These are phyloP conservation scores for Pleurotus ostreatus DNA, from an alignment of 768 basidiomycete species.

Conservation along the genomic window DNA sequence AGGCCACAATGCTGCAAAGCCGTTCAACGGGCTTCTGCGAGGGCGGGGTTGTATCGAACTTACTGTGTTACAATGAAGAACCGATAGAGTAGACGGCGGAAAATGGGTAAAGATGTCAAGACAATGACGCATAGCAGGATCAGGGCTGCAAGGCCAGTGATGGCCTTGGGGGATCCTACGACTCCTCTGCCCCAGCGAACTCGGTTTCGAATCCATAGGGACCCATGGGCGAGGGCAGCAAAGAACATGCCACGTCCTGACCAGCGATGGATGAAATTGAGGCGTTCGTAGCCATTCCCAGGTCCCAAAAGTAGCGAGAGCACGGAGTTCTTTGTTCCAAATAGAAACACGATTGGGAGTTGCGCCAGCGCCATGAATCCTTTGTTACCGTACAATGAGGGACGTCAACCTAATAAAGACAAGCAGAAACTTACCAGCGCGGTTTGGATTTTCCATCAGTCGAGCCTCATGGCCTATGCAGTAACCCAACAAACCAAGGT, in stretches of 20 bases:
- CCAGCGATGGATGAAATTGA: slow-evolving; percentile 77
- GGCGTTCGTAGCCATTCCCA: slow-evolving; percentile 63
- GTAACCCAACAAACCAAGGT: slow-evolving; percentile 48
- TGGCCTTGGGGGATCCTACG: slow-evolving; percentile 68
- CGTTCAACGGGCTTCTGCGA: background rate
- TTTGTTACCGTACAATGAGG: slow-evolving; percentile 4
- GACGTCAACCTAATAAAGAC: background rate
- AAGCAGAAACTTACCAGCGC: slow-evolving; percentile 50
- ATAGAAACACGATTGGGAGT: slow-evolving; percentile 55
- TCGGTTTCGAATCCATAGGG: slow-evolving; percentile 78
- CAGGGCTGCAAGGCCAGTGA: slow-evolving; percentile 68
- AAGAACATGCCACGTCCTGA: slow-evolving; percentile 55
- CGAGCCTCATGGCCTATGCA: slow-evolving; percentile 62
- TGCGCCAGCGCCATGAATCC: slow-evolving; percentile 59
- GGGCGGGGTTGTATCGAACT: slow-evolving; percentile 29
- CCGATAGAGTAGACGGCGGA: slow-evolving; percentile 61
- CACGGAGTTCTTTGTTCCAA: slow-evolving; percentile 64
- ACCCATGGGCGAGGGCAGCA: slow-evolving; percentile 49
- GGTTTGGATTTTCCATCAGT: slow-evolving; percentile 67
- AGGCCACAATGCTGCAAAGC: slow-evolving; percentile 44
- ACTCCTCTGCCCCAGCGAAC: slow-evolving; percentile 51
- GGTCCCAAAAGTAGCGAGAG: slow-evolving; percentile 58
- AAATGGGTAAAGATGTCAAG: slow-evolving; percentile 57
- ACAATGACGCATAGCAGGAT: slow-evolving; percentile 60
- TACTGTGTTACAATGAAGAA: slow-evolving; percentile 75